Percentiles rank a stretch among this genome's conserved stretches.
These are phyloP conservation scores for Saccharomycopsis malanga DNA, from an alignment of 805 yeast species.

Conservation along the genomic window DNA sequence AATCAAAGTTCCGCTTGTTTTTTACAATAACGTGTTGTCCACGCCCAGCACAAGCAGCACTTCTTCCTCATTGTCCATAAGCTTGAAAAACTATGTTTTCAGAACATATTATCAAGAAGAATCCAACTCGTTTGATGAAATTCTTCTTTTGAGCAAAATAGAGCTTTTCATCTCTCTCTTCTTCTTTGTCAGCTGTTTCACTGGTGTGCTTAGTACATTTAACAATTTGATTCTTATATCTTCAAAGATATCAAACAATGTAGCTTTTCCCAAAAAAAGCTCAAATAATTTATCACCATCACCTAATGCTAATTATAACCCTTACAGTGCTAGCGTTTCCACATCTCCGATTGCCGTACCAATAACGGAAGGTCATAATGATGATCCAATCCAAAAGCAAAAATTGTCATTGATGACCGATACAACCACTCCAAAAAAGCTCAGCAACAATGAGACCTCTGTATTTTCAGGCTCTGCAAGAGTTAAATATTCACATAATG, in stretches of 20 bases:
- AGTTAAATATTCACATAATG: no score
- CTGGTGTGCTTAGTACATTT: constrained; percentile 16
- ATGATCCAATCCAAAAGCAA: no score
- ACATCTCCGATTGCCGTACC: not conserved
- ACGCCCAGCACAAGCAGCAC: not conserved
- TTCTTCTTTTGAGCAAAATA: constrained; percentile 9
- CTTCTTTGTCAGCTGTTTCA: constrained; percentile 18
- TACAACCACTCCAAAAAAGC: no score
- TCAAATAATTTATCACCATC: not conserved
- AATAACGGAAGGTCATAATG: not conserved
- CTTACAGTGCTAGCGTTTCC: not conserved
- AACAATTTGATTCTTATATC: constrained; percentile 11
- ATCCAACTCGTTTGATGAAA: constrained; percentile 2
- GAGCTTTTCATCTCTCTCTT: constrained; percentile 12
- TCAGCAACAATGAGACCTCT: no score
- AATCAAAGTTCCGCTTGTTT: constrained; percentile 10
- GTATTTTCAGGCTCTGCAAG: no score
- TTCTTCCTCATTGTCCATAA: constrained; percentile 9
- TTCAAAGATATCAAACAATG: constrained; percentile 3
- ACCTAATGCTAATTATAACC: constrained; percentile 1
- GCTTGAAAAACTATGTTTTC: constrained; percentile 3
- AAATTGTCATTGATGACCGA: no score
- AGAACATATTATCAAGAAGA: constrained; percentile 4
- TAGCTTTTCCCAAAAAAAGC: not conserved
- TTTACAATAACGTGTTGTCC: not conserved